A percentile compares a stretch with the other conserved stretches of the same genome.
Evolutionary conservation across 108 stramenopile species (phyloP).

Genomic region (Chaetoceros muelleri): DNA sequence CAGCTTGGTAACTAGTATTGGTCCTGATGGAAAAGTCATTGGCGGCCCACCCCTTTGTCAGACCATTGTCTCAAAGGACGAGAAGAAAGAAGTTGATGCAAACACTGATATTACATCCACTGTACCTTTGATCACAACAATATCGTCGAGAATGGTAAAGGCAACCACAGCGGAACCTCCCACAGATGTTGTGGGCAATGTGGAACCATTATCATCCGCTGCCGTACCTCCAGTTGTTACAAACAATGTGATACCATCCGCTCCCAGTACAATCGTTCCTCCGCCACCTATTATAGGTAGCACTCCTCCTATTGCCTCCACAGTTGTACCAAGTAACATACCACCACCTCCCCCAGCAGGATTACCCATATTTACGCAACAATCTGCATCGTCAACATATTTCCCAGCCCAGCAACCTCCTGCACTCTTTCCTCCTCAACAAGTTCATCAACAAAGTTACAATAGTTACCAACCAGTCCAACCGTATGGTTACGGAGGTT

Average conservation of each 20-base stretch:
- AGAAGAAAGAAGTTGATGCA: conserved; percentile 6
- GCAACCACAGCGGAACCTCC: conserved; percentile 7
- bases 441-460: conserved; percentile 8
- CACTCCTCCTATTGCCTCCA: conserved; percentile 6
- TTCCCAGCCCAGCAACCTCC: conserved; percentile 20
- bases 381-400: conserved; percentile 16
- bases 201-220: conserved; percentile 2
- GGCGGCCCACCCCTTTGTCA: background rate
- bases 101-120: conserved; percentile 2
- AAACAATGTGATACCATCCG: too few species aligned
- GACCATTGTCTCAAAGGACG: conserved; percentile 15
- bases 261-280: background rate
- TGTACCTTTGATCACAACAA: background rate
- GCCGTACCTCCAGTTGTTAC: conserved; percentile 10
- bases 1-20: background rate
- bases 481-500: conserved; percentile 8
- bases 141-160: conserved; percentile 2
- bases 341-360: conserved; percentile 3
- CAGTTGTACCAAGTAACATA: conserved; percentile 4
- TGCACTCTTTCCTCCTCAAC: conserved; percentile 11
- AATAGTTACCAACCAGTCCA: conserved; percentile 24
- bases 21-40: background rate
- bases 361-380: too few species aligned
- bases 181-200: background rate
- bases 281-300: background rate